phyloP scores from a whole-genome alignment of 768 basidiomycete species.

The Botryobasidium botryosum region DNA sequence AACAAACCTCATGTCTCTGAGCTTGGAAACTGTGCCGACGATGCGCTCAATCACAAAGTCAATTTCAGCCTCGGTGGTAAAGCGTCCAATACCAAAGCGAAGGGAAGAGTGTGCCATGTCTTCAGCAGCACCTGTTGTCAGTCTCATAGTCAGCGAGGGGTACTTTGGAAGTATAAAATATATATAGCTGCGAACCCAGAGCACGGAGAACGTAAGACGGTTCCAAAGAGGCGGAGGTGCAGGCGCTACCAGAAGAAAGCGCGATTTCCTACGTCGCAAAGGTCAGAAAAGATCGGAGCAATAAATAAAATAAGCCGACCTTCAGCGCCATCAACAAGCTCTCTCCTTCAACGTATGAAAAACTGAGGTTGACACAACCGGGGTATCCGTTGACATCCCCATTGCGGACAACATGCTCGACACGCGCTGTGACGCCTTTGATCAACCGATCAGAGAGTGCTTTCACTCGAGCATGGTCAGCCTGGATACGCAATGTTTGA shows the following conservation, averaged over 20 bases:
- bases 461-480: slow-evolving; percentile 61
- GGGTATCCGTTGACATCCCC: slow-evolving; percentile 85
- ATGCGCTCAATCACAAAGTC: slow-evolving; percentile 87
- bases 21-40: slow-evolving; percentile 63
- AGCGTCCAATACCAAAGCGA: slow-evolving; percentile 93
- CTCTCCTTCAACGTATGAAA: slow-evolving; percentile 94
- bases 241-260: slow-evolving; percentile 93
- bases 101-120: slow-evolving; percentile 98
- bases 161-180: background rate
- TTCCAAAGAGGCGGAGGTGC: slow-evolving; percentile 94
- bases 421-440: slow-evolving; percentile 58
- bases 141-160: too few species aligned
- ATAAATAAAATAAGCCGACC: slow-evolving; percentile 26
- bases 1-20: slow-evolving; percentile 72
- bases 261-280: slow-evolving; percentile 60
- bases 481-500: slow-evolving; percentile 26
- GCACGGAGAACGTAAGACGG: slow-evolving; percentile 97
- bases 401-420: slow-evolving; percentile 86
- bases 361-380: slow-evolving; percentile 90
- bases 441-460: slow-evolving; percentile 68
- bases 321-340: slow-evolving; percentile 95
- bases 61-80: slow-evolving; percentile 93
- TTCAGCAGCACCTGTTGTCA: slow-evolving; percentile 82
- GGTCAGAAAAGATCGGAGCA: slow-evolving; percentile 4
- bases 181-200: slow-evolving; percentile 36